phyloP scores from a whole-genome alignment of 352 stramenopile genomes.

The Phytophthora sp. region DNA sequence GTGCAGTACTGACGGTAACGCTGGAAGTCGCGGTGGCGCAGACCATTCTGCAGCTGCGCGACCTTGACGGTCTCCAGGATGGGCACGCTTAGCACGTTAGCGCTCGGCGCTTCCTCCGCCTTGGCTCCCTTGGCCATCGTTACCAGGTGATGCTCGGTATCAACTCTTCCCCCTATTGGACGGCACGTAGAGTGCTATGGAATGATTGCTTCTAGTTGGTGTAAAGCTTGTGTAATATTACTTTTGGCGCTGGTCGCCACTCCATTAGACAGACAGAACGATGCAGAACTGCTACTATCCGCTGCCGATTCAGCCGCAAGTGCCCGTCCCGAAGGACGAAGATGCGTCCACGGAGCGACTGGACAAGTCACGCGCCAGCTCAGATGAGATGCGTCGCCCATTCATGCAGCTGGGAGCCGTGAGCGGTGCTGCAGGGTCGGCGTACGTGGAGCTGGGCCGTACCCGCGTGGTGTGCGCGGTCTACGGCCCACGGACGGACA shows the following conservation, averaged over 20 bases:
- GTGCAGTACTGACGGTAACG: slow-evolving; percentile 92
- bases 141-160: slow-evolving; percentile 22
- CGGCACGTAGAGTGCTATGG: neutral
- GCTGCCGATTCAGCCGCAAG: slow-evolving; percentile 32
- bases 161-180: slow-evolving; percentile 11
- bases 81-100: slow-evolving; percentile 55
- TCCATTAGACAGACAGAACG: slow-evolving; percentile 5
- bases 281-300: slow-evolving; percentile 92
- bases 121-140: slow-evolving; percentile 46
- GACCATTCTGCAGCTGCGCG: slow-evolving; percentile 89
- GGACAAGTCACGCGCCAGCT: slow-evolving; percentile 52
- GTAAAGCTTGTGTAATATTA: neutral
- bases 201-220: slow-evolving; percentile 17
- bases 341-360: slow-evolving; percentile 43
- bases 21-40: slow-evolving; percentile 91
- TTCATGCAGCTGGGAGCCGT: slow-evolving; percentile 88
- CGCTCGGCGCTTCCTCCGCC: slow-evolving; percentile 34
- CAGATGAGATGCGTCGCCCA: slow-evolving; percentile 84
- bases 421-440: slow-evolving; percentile 84
- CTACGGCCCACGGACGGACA: slow-evolving; percentile 86
- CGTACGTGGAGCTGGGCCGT: slow-evolving; percentile 89
- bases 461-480: slow-evolving; percentile 90
- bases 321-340: slow-evolving; percentile 29
- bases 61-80: slow-evolving; percentile 90
- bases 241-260: slow-evolving; percentile 4